Percentiles rank a stretch among this genome's conserved stretches.
phyloP scores from a whole-genome alignment of 805 yeast species.

The Blastobotrys terrestris region DNA sequence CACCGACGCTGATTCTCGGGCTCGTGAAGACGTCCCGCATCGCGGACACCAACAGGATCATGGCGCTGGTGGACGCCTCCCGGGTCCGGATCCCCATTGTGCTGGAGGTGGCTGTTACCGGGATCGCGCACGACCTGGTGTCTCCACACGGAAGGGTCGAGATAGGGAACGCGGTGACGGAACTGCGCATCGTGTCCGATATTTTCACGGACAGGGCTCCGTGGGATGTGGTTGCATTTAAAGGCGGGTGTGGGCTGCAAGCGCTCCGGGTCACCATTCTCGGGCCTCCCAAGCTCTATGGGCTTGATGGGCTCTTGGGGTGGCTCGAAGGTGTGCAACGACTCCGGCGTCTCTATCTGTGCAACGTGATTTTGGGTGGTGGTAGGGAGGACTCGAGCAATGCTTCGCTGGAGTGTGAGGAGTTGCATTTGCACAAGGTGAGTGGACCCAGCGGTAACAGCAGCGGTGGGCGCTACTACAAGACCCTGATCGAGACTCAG shows the following conservation, averaged over 20 bases:
- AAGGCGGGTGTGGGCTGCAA: background rate
- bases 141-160: background rate
- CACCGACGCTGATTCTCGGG: background rate
- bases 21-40: background rate
- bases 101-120: background rate
- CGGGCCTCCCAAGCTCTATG: background rate
- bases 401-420: background rate
- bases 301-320: background rate
- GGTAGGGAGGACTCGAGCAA: background rate
- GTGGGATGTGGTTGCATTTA: background rate
- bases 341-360: background rate
- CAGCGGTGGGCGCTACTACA: background rate
- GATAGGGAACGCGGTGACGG: background rate
- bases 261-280: background rate
- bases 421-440: background rate
- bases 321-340: background rate
- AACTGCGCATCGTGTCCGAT: background rate
- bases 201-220: background rate
- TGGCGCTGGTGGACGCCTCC: background rate
- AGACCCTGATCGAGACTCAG: too few species aligned
- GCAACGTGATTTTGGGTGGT: background rate
- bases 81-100: background rate
- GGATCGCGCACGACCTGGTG: too few species aligned
- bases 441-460: background rate
- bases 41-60: background rate